Percentiles rank a stretch among this genome's conserved stretches.
Evolutionary conservation across 2,329 filamentous ascomycete genomes (phyloP).

Genomic region (Sporothrix luriei): DNA sequence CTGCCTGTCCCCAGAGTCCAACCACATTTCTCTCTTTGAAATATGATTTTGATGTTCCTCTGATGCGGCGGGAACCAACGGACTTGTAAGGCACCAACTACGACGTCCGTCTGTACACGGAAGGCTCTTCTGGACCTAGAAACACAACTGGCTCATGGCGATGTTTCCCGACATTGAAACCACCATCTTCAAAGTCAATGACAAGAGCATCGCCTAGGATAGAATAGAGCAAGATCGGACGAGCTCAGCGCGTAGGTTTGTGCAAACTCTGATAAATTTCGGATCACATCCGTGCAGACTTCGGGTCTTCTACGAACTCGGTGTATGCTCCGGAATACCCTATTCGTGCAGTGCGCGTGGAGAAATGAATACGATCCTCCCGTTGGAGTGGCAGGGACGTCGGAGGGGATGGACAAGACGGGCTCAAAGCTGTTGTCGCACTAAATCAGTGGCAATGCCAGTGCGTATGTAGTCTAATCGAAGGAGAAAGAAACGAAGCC

Average conservation of each 20-base stretch:
- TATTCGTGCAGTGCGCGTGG: slow-evolving; percentile 11
- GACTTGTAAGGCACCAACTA: slow-evolving; percentile 6
- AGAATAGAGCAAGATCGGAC: background rate
- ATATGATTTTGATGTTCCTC: background rate
- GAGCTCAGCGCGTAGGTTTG: background rate
- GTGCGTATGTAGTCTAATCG: slow-evolving; percentile 23
- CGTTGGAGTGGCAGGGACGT: slow-evolving; percentile 10
- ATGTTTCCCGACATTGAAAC: background rate
- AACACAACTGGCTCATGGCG: background rate
- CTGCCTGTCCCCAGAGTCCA: background rate
- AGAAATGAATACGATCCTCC: slow-evolving; percentile 8
- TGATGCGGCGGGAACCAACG: background rate
- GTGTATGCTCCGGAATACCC: slow-evolving; percentile 10
- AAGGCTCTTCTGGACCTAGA: background rate
- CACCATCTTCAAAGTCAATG: background rate
- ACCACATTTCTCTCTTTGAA: background rate
- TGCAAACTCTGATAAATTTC: background rate
- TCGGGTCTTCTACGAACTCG: background rate
- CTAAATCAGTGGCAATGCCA: slow-evolving; percentile 28
- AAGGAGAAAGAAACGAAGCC: background rate
- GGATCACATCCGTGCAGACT: background rate
- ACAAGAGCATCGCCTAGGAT: background rate
- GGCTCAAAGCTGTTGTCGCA: slow-evolving; percentile 21
- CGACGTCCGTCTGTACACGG: slow-evolving; percentile 6
- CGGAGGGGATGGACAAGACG: background rate